Evolutionary conservation across 2,329 filamentous ascomycete species (phyloP).

Genomic region (Septoria petroselini): DNA sequence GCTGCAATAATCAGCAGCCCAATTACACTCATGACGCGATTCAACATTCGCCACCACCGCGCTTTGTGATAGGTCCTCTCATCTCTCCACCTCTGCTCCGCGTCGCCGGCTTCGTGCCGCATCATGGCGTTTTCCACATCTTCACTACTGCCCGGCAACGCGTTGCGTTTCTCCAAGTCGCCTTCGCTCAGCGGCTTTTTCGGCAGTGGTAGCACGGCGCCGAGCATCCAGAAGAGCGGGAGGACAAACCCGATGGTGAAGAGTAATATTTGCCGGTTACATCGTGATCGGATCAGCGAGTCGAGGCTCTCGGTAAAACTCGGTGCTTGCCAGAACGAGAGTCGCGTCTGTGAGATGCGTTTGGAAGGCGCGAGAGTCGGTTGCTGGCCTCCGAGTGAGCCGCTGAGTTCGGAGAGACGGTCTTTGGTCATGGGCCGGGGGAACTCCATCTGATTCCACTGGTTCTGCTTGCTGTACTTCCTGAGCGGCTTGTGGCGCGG

Average conservation of each 20-base stretch:
- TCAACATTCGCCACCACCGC: constrained; percentile 40
- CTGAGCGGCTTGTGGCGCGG: constrained; percentile 25
- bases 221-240: constrained; percentile 39
- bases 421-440: constrained; percentile 37
- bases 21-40: constrained; percentile 40
- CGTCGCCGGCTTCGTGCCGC: constrained; percentile 34
- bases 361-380: constrained; percentile 34
- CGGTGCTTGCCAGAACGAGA: constrained; percentile 37
- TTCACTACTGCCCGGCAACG: constrained; percentile 26
- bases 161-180: constrained; percentile 29
- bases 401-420: constrained; percentile 29
- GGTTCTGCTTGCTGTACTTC: constrained; percentile 34
- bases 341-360: constrained; percentile 25
- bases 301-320: constrained; percentile 38
- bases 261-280: constrained; percentile 38
- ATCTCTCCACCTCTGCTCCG: constrained; percentile 33
- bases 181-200: constrained; percentile 23
- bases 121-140: constrained; percentile 33
- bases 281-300: constrained; percentile 34
- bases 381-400: constrained; percentile 14
- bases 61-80: constrained; percentile 37
- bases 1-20: constrained; percentile 38
- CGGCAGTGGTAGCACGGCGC: constrained; percentile 37
- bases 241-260: constrained; percentile 39
- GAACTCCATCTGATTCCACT: constrained; percentile 36